A percentile compares a stretch with the other conserved stretches of the same genome.
Conservation (phyloP, 306 rosid genomes). For the Cicer cuneatum region DNA sequence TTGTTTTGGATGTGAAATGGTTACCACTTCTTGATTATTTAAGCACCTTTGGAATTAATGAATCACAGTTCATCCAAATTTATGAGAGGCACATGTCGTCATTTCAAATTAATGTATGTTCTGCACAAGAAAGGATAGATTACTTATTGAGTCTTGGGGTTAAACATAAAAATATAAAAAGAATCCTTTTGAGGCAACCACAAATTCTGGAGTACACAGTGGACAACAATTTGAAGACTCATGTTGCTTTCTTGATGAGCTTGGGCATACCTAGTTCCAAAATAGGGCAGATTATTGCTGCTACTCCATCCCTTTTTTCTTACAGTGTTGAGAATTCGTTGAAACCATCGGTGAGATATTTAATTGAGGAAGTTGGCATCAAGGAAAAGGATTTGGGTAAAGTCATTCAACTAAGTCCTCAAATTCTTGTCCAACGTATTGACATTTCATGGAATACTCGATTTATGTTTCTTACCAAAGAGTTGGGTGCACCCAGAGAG, state of each 20-base stretch:
- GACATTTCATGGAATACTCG: conserved; percentile 86
- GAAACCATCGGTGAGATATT: conserved; percentile 86
- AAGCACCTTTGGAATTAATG: conserved; percentile 84
- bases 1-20: conserved; percentile 76
- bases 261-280: conserved; percentile 85
- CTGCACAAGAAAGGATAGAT: conserved; percentile 89
- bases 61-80: conserved; percentile 92
- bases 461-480: conserved; percentile 77
- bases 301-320: conserved; percentile 84
- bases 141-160: conserved; percentile 91
- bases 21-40: conserved; percentile 93
- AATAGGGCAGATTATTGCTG: conserved; percentile 81
- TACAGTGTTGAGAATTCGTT: conserved; percentile 91
- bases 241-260: conserved; percentile 74
- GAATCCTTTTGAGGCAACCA: conserved; percentile 91
- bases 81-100: conserved; percentile 92
- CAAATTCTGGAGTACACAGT: conserved; percentile 82
- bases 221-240: conserved; percentile 89
- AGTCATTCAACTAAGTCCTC: conserved; percentile 97
- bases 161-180: conserved; percentile 81
- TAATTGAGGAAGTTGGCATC: conserved; percentile 95
- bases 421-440: conserved; percentile 87
- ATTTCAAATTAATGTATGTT: conserved; percentile 79
- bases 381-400: conserved; percentile 87
- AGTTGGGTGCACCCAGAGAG: conserved; percentile 91